phyloP scores from a whole-genome alignment of 805 yeast genomes.

The Zygoascus bituminiphila region DNA sequence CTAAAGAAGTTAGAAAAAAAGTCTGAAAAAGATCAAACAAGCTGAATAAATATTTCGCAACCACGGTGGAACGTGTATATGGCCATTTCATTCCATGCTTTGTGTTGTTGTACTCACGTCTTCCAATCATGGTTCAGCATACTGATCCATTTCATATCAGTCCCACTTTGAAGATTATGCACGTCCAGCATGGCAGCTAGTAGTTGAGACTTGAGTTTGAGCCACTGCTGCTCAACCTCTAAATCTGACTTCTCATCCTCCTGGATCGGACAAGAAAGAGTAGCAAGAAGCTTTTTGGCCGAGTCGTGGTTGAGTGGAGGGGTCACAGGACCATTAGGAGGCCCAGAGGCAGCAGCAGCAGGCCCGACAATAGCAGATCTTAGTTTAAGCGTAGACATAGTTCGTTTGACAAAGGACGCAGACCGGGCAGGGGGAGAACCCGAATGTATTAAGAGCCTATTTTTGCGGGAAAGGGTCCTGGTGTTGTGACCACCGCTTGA shows the following conservation, averaged over 20 bases:
- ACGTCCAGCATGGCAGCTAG: slow-evolving; percentile 11
- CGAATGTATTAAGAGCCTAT: too few species aligned
- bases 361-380: not conserved
- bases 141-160: slow-evolving; percentile 17
- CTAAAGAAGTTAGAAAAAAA: not conserved
- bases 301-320: not conserved
- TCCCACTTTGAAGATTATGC: slow-evolving; percentile 6
- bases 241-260: not conserved
- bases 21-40: not conserved
- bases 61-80: not conserved
- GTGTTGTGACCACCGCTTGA: not conserved
- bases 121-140: not conserved
- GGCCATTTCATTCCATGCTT: too few species aligned
- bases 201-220: slow-evolving; percentile 5
- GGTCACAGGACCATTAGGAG: too few species aligned
- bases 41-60: not conserved
- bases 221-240: slow-evolving; percentile 8
- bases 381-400: not conserved
- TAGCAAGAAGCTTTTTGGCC: not conserved
- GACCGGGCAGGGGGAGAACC: not conserved
- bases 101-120: not conserved
- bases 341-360: too few species aligned
- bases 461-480: not conserved
- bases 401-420: not conserved
- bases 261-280: not conserved